Evolutionary conservation across 2,329 filamentous ascomycete genomes (phyloP).

Genomic region (Harringtonia aguacate): DNA sequence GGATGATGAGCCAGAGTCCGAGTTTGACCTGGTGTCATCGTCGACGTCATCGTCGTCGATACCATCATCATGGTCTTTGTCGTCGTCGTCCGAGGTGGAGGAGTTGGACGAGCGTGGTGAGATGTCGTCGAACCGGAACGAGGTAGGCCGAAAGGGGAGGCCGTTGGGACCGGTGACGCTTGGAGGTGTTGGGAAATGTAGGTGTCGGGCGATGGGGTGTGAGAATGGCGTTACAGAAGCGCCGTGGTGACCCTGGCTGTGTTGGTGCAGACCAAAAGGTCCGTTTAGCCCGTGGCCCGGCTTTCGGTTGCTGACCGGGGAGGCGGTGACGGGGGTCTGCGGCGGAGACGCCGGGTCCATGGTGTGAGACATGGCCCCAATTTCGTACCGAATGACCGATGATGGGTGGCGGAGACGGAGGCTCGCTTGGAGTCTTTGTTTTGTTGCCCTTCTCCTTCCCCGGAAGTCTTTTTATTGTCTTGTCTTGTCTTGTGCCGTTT

Average conservation of each 20-base stretch:
- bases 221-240: neutral
- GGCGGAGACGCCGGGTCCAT: slow-evolving; percentile 30
- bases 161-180: slow-evolving; percentile 18
- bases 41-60: slow-evolving; percentile 4
- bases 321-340: slow-evolving; percentile 26
- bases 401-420: neutral
- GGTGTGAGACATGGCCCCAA: slow-evolving; percentile 9
- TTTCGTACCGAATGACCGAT: neutral
- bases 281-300: slow-evolving; percentile 8
- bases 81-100: slow-evolving; percentile 6
- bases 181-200: slow-evolving; percentile 14
- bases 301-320: slow-evolving; percentile 19
- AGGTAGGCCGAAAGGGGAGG: slow-evolving; percentile 21
- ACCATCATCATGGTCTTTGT: neutral
- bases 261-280: slow-evolving; percentile 2
- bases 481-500: neutral
- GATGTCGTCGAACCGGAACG: slow-evolving; percentile 21
- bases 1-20: slow-evolving; percentile 15
- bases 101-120: slow-evolving; percentile 26
- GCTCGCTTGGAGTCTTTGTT: too few species aligned
- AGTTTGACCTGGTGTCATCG: slow-evolving; percentile 4
- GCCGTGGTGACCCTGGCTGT: neutral
- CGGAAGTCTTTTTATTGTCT: too few species aligned
- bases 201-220: slow-evolving; percentile 10
- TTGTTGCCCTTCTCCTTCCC: too few species aligned